Base-by-base conservation (phyloP, 1,284 basidiomycete genomes). In the Sanguinoderma infundibulare region DNA sequence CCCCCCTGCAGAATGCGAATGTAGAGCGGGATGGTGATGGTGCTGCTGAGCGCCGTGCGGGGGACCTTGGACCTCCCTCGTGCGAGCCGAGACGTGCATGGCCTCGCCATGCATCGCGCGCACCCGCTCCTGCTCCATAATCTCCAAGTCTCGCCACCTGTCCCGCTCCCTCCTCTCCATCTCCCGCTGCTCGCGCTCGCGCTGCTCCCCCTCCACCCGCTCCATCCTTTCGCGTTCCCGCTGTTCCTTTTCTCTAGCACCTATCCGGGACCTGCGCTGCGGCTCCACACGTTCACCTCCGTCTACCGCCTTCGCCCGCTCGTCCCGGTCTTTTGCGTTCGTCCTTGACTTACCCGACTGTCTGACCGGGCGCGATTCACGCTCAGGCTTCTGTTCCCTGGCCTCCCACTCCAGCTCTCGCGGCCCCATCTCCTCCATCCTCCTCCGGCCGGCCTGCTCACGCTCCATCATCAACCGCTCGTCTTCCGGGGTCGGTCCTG, bases 81-180 rank as follows among this genome's bases (percentile, higher is more conserved):
- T 57, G 20, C 53, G 56, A n/a, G 30, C 47, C 0, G 59, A n/a
- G n/a, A n/a, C 61, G 10, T 64, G 69, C 24, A 61, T 49, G 2
- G 58, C 54, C 35, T 70, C 69, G 42, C 66, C 68, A n/a, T 56
- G 57, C 44, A 65, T 52, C 52, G 64, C 60, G 26, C 55, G 62
- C 47, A 59, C 44, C 30, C 60, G 53, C 53, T 65, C 64, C 32
- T 62, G 61, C 54, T 61, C 64, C 56, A 62, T 58, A 53, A 39
- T 47, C 61, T 53, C 64, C 42, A 67, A 63, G 42, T 69, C 68
- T 53, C 68, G 65, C 38, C 59, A 61, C 61, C 59, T 47, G n/a
- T n/a, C n/a, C n/a, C n/a, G n/a, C 60, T 67, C 65, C 28, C 58
- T 59, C 51, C 53, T 57, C 38, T 65, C 69, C 47, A 57, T 55